A percentile compares a stretch with the other conserved stretches of the same genome.
Conservation (phyloP, 2,329 filamentous ascomycete genomes). For the Aphanoascus verrucosus region DNA sequence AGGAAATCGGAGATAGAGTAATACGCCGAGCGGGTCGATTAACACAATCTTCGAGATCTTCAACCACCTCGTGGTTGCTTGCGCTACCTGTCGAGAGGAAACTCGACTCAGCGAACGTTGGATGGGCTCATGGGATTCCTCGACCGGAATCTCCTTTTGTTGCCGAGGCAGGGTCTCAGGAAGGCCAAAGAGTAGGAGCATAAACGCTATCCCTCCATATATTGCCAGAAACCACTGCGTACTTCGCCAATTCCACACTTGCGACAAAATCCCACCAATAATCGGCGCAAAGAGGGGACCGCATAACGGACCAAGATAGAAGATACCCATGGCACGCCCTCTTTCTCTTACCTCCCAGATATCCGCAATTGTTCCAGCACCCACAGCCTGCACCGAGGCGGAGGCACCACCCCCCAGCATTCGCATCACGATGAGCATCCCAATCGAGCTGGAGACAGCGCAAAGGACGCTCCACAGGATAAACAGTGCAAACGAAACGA, state of each 20-base stretch:
- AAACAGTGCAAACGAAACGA: conserved; percentile 63
- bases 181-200: conserved; percentile 35
- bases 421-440: conserved; percentile 68
- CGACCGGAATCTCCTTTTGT: conserved; percentile 15
- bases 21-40: conserved; percentile 60
- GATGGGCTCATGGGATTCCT: conserved; percentile 13
- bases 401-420: conserved; percentile 64
- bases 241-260: conserved; percentile 61
- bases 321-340: conserved; percentile 70
- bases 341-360: conserved; percentile 64
- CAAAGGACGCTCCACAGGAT: conserved; percentile 59
- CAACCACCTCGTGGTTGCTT: conserved; percentile 45
- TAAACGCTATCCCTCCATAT: conserved; percentile 47
- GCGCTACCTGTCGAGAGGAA: conserved; percentile 53
- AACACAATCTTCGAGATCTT: conserved; percentile 50
- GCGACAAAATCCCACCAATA: conserved; percentile 60
- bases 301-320: conserved; percentile 67
- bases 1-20: conserved; percentile 62
- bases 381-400: conserved; percentile 71
- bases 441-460: conserved; percentile 58
- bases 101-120: conserved; percentile 39
- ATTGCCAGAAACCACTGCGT: conserved; percentile 68
- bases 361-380: conserved; percentile 72
- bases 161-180: conserved; percentile 33
- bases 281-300: conserved; percentile 68